Conservation (phyloP, 139 green algal species). For the Ostreobium quekettii region DNA sequence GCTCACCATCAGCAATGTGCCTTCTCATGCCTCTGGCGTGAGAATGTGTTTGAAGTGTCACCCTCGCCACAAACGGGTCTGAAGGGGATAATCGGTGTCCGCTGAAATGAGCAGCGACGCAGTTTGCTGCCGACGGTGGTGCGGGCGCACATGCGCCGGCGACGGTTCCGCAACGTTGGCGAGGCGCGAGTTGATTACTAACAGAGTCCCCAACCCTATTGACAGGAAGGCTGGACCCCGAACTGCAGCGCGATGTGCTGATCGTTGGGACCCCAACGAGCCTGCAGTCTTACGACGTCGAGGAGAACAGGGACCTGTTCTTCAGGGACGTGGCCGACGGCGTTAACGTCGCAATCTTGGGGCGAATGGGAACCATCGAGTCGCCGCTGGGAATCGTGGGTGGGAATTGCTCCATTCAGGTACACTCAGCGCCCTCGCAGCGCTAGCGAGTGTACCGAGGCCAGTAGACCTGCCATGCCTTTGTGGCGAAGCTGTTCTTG, state of each 20-base stretch:
- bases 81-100: no score
- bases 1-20: no score
- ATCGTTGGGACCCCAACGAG: constrained; percentile 43
- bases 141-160: no score
- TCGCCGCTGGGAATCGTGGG: constrained; percentile 46
- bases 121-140: no score
- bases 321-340: constrained; percentile 62
- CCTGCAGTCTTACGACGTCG: constrained; percentile 54
- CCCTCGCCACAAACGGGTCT: no score
- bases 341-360: constrained; percentile 37
- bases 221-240: constrained; percentile 9
- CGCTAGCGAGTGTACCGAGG: not conserved
- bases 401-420: constrained; percentile 58
- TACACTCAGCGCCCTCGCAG: no score
- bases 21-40: no score
- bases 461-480: not conserved
- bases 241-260: constrained; percentile 41
- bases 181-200: no score
- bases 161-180: no score
- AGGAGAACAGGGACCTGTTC: constrained; percentile 62
- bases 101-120: no score
- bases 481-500: not conserved
- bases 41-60: no score
- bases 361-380: constrained; percentile 22
- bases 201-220: no score